A percentile compares a stretch with the other conserved stretches of the same genome.
These are phyloP conservation scores for Coemansia sp. DNA, from an alignment of 192 early-diverging fungal genomes.

Conservation along the genomic window DNA sequence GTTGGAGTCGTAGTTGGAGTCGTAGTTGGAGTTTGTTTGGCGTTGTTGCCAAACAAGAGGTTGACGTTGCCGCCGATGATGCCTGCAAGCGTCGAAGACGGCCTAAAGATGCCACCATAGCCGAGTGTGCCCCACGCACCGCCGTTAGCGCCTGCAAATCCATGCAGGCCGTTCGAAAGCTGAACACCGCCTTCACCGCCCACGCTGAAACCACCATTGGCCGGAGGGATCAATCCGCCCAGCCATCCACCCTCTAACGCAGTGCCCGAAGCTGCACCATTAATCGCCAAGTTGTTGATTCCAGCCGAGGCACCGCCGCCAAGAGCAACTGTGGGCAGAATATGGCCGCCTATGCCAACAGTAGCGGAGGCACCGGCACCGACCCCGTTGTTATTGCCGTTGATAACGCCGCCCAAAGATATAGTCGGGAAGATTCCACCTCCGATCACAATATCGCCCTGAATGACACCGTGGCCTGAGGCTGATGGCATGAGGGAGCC, in stretches of 20 bases:
- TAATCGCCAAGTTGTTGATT: conserved; percentile 10
- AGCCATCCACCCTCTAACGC: conserved; percentile 22
- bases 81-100: conserved; percentile 23
- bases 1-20: background rate
- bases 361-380: conserved; percentile 30
- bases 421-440: conserved; percentile 25
- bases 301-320: conserved; percentile 23
- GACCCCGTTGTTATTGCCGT: conserved; percentile 23
- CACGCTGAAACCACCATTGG: conserved; percentile 12
- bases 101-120: conserved; percentile 29
- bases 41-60: conserved; percentile 14
- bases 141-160: conserved; percentile 16
- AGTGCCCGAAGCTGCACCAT: conserved; percentile 19
- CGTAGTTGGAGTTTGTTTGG: conserved; percentile 9
- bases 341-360: conserved; percentile 11
- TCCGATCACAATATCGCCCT: conserved; percentile 18
- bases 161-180: conserved; percentile 21
- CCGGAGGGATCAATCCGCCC: conserved; percentile 15
- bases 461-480: conserved; percentile 15
- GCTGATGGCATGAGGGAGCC: conserved; percentile 10
- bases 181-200: conserved; percentile 11
- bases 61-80: conserved; percentile 24
- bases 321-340: conserved; percentile 14
- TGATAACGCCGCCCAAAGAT: conserved; percentile 21
- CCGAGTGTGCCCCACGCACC: conserved; percentile 23